Percentiles rank a stretch among this genome's conserved stretches.
Evolutionary conservation across 2,329 filamentous ascomycete species (phyloP).

Genomic region (Neonectria punicea): DNA sequence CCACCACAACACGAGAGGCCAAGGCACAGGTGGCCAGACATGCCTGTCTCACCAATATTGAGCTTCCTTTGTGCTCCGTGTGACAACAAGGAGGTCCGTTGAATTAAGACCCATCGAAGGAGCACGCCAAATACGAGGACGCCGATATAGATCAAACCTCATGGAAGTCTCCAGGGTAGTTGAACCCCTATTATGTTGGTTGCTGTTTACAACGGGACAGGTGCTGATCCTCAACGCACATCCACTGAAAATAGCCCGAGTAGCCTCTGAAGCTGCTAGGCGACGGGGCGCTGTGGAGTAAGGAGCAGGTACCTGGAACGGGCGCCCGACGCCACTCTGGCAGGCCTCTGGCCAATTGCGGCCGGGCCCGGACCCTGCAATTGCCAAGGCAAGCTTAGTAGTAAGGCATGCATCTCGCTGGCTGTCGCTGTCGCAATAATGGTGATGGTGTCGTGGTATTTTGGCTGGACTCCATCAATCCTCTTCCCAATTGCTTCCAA

Average conservation of each 20-base stretch:
- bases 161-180: slow-evolving; percentile 13
- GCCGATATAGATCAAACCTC: slow-evolving; percentile 17
- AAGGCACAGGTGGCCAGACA: background rate
- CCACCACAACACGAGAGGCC: slow-evolving; percentile 8
- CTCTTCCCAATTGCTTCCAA: slow-evolving; percentile 28
- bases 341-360: slow-evolving; percentile 20
- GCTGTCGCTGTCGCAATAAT: slow-evolving; percentile 36
- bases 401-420: slow-evolving; percentile 19
- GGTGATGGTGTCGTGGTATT: slow-evolving; percentile 37
- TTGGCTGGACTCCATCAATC: slow-evolving; percentile 25
- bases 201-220: slow-evolving; percentile 11
- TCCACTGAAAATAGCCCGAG: slow-evolving; percentile 16
- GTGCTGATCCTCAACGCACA: slow-evolving; percentile 21
- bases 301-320: slow-evolving; percentile 19
- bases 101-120: background rate
- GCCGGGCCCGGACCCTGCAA: slow-evolving; percentile 20
- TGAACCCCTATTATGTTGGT: slow-evolving; percentile 27
- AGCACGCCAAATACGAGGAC: background rate
- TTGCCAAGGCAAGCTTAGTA: slow-evolving; percentile 27
- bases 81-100: background rate
- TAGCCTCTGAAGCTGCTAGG: slow-evolving; percentile 18
- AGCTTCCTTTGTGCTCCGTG: background rate
- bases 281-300: slow-evolving; percentile 13
- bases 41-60: background rate
- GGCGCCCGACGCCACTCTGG: slow-evolving; percentile 18